These are phyloP conservation scores for Aspergillus costaricaensis DNA, from an alignment of 2,329 filamentous ascomycete genomes.

Conservation along the genomic window DNA sequence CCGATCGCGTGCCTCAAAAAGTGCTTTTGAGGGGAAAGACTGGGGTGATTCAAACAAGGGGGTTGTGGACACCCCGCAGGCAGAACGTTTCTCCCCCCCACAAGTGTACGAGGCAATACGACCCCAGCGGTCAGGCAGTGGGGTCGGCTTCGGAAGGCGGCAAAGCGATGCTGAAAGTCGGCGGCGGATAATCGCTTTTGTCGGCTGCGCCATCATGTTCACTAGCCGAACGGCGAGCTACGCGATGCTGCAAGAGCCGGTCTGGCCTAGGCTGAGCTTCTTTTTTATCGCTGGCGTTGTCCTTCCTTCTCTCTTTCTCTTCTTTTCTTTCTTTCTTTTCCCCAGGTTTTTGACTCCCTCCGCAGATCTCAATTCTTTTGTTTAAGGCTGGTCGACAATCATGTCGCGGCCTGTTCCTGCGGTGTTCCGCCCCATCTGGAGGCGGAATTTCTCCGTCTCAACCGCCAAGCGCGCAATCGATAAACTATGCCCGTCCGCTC, in stretches of 20 bases:
- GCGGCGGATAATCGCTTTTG: slow-evolving; percentile 12
- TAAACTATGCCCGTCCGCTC: slow-evolving; percentile 70
- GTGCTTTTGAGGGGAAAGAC: neutral
- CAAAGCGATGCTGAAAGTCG: slow-evolving; percentile 16
- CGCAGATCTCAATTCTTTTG: slow-evolving; percentile 5
- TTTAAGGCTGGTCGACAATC: slow-evolving; percentile 19
- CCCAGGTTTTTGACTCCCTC: slow-evolving; percentile 4
- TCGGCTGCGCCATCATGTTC: slow-evolving; percentile 16
- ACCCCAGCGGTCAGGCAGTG: neutral
- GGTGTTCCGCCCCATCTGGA: slow-evolving; percentile 38
- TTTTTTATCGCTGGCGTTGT: slow-evolving; percentile 20
- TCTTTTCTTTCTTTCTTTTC: slow-evolving; percentile 3
- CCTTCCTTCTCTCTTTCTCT: slow-evolving; percentile 15
- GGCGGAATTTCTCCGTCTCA: slow-evolving; percentile 66
- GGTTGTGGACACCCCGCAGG: slow-evolving; percentile 4
- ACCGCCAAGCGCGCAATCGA: slow-evolving; percentile 67
- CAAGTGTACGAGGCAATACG: slow-evolving; percentile 5
- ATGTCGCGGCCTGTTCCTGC: slow-evolving; percentile 34
- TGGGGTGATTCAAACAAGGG: neutral
- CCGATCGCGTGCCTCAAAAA: neutral
- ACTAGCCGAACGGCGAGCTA: slow-evolving; percentile 26
- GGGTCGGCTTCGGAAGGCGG: slow-evolving; percentile 28
- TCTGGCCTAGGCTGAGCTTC: slow-evolving; percentile 6
- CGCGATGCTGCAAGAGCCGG: neutral
- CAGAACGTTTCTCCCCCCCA: slow-evolving; percentile 5